These are phyloP conservation scores for Aaosphaeria arxii DNA, from an alignment of 2,329 filamentous ascomycete species.

Conservation along the genomic window DNA sequence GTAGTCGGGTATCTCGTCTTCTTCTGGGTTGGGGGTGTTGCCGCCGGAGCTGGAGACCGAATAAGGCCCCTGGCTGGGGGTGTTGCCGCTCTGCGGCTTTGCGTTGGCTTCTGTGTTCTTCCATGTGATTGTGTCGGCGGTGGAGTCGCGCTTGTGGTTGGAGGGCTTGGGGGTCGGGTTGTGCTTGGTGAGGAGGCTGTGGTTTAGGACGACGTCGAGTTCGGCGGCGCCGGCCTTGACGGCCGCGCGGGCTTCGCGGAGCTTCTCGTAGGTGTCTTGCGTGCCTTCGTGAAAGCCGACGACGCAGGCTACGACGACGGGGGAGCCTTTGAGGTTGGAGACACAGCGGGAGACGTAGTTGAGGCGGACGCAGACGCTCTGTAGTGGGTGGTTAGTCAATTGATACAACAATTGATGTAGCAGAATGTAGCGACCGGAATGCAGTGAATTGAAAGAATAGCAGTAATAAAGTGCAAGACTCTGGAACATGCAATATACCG, in stretches of 20 bases:
- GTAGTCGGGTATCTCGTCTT: slow-evolving; percentile 41
- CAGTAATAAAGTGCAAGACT: not conserved
- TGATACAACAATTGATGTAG: not conserved
- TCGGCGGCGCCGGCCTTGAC: slow-evolving; percentile 52
- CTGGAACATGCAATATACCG: not conserved
- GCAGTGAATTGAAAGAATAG: not conserved
- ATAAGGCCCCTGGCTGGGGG: slow-evolving; percentile 12
- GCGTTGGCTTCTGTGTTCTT: slow-evolving; percentile 29
- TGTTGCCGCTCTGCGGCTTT: slow-evolving; percentile 8
- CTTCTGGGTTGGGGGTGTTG: not conserved
- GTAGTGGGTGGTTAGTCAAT: slow-evolving; percentile 27
- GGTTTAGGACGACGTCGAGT: slow-evolving; percentile 60
- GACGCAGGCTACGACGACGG: slow-evolving; percentile 55
- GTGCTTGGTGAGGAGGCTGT: slow-evolving; percentile 41
- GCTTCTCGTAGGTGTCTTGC: slow-evolving; percentile 49
- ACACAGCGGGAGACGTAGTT: slow-evolving; percentile 52
- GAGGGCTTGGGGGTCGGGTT: slow-evolving; percentile 8
- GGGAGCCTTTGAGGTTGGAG: slow-evolving; percentile 46
- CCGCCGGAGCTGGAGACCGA: slow-evolving; percentile 9
- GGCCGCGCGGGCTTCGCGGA: slow-evolving; percentile 50
- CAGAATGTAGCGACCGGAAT: slow-evolving; percentile 1
- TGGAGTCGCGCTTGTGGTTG: slow-evolving; percentile 15
- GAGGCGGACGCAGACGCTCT: slow-evolving; percentile 57
- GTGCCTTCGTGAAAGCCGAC: slow-evolving; percentile 61
- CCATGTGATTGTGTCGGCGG: slow-evolving; percentile 31